Base-by-base conservation (phyloP, 495 filamentous ascomycete genomes). In the Clohesyomyces aquaticus region DNA sequence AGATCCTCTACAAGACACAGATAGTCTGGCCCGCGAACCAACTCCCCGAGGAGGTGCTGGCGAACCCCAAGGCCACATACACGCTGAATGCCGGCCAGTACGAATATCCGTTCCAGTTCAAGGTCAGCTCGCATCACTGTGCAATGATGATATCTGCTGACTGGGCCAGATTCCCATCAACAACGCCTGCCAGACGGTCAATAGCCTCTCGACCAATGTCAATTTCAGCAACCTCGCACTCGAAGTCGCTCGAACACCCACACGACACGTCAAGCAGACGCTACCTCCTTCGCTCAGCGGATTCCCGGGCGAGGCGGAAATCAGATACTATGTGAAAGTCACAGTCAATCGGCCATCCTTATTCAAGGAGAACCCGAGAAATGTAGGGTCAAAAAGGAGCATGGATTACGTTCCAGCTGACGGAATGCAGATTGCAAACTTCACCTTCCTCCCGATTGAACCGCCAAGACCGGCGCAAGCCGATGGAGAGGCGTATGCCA, bases 361-460 rank as follows among this genome's bases (percentile, higher is more conserved):
- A 63, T 93, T 91, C 74, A 89, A 90, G 71, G 91, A 93, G 75
- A 96, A 96, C 69, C 87, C 89, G 74, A 79, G 91, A 66, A 75
- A 79, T 32, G 82, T 87, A 38, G 14, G 32, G 6, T 38, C 32
- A 38, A 38, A 6, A 6, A 6, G 14, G 32, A 14, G 32, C 32
- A 38, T 6, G 32, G 6, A 14, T 6, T 38, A 14, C 32, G 14
- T 14, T 6, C 14, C 6, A 38, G 32, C 32, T 38, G 14, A 38
- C 14, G 6, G 32, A 14, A 38, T 6, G 6, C 14, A 38, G 32
- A 6, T 38, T 75, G 76, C 80, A 0, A 76, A 79, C 54, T 80
- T 98, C 72, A 91, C 89, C 43, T 96, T 98, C 73, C 79, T 96
- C 8, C 94, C 94, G 4, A 91, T 98, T 70, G 94, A 98, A 70